phyloP scores from a whole-genome alignment of 176 grass and related monocot species.

The Rhipidocladum racemiflorum region DNA sequence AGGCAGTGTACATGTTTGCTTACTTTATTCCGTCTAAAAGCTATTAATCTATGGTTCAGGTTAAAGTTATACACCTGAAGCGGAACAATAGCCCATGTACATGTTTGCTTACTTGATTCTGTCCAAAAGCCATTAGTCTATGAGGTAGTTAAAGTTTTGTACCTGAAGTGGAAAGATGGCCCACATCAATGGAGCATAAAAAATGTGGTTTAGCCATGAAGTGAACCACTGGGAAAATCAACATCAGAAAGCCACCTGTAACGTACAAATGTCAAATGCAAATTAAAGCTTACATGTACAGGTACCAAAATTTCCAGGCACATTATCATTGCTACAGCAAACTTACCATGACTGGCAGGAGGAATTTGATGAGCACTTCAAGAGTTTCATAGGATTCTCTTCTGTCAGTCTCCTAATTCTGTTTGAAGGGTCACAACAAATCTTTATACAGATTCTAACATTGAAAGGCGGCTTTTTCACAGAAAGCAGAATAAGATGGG shows the following conservation, averaged over 20 bases:
- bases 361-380: not conserved
- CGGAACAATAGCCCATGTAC: slow-evolving; percentile 39
- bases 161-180: slow-evolving; percentile 58
- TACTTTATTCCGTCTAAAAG: not conserved
- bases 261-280: not conserved
- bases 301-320: not conserved
- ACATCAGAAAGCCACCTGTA: not conserved
- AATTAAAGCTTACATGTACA: not conserved
- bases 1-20: slow-evolving; percentile 12
- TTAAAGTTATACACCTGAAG: slow-evolving; percentile 40
- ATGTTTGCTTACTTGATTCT: slow-evolving; percentile 4
- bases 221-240: slow-evolving; percentile 9
- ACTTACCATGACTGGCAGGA: not conserved
- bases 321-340: not conserved
- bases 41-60: not conserved
- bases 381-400: not conserved
- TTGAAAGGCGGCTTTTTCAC: not conserved
- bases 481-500: not conserved
- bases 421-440: not conserved
- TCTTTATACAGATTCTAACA: slow-evolving; percentile 11
- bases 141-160: not conserved
- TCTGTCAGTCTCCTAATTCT: slow-evolving; percentile 1
- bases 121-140: not conserved
- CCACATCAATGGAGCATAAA: slow-evolving; percentile 44
- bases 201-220: slow-evolving; percentile 42